Evolutionary conservation across 192 early-diverging fungal species (phyloP), one percentile per base, ranked within the genome.

Genomic region (Coemansia sp.): DNA sequence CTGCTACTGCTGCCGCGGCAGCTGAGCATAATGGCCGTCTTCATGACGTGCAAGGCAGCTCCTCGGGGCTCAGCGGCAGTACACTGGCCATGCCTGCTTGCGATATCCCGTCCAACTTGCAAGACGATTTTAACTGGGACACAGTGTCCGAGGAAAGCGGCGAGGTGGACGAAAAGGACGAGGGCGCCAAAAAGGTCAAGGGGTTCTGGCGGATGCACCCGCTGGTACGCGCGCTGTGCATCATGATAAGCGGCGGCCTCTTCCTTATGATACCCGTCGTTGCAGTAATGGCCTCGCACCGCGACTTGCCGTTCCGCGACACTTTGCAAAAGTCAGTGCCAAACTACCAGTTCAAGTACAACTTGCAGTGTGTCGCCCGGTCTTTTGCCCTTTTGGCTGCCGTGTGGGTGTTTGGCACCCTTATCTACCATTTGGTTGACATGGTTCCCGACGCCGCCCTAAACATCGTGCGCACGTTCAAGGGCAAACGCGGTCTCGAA

Each of bases 141-240:
- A 63, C 29, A 38, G 39, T 46, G n/a, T 70, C 72, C 0, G 71
- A 70, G 11, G 65, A 67, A 46, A 48, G n/a, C 62, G 63, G 4
- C 19, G 70, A 69, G 25, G 61, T 32, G n/a, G 68, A 62, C 73
- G 63, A 60, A 0, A 66, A 72, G 5, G 76, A 78, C 55, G 74
- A 72, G n/a, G 70, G 77, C 19, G 70, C 77, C 11, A 64, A 53
- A 42, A 57, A 63, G 36, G 64, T 64, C 31, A 69, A 48, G 12
- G 70, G 72, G 21, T 79, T 84, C 70, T 87, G 86, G 86, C 82
- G 84, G 38, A 70, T 80, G 68, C 86, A 87, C 66, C 86, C 88
- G 31, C 66, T 87, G 12, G 41, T 89, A 39, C 81, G 88, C 6
- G 85, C 87, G 36, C 53, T 87, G 46, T 69, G 78, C 36, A 76